Evolutionary conservation across 305 asterid genomes (phyloP), one percentile per base, ranked within the genome.

Genomic region (Solanum aculeatissimum): DNA sequence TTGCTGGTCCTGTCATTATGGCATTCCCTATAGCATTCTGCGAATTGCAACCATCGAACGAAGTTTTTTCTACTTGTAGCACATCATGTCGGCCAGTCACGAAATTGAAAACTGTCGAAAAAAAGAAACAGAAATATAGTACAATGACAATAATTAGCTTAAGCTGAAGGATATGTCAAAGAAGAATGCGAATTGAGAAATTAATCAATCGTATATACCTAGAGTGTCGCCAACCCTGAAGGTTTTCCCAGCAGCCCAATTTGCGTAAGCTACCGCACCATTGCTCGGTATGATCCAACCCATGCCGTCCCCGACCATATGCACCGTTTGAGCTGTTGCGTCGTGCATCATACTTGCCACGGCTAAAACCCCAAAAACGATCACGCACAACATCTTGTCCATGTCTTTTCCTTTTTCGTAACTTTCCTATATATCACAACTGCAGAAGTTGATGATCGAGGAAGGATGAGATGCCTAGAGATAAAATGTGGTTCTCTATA

Each of bases 241-340:
- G 0, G 85, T 89, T 87, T 84, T 86, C 6, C 85, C 77, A 1
- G 93, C 65, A 71, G 84, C 93, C 94, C 91, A 92, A 13, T 66
- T 86, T 25, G 80, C 9, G 82, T 92, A 91, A 1, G 88, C 80
- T 0, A 45, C 78, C 0, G 90, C 85, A n/a, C 69, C 58, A 77
- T 69, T 79, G 16, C 84, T 65, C 10, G 94, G 94, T 53, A 90
- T 21, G 1, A 4, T 23, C 95, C 95, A 92, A 29, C 94, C 93
- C 43, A 84, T 2, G 49, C 35, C 51, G 79, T 88, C 94, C 85
- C 95, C 94, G 23, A 92, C 92, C 18, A 82, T 32, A 42, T 90
- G 84, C 35, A 79, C 89, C 27, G 38, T 87, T 84, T 89, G 93
- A 7, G 93, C 90, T 66, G 60, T 71, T 53, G 87, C 81, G 32